Conservation (phyloP, 1,284 basidiomycete species). For the Cryptococcus jaspeensis region DNA sequence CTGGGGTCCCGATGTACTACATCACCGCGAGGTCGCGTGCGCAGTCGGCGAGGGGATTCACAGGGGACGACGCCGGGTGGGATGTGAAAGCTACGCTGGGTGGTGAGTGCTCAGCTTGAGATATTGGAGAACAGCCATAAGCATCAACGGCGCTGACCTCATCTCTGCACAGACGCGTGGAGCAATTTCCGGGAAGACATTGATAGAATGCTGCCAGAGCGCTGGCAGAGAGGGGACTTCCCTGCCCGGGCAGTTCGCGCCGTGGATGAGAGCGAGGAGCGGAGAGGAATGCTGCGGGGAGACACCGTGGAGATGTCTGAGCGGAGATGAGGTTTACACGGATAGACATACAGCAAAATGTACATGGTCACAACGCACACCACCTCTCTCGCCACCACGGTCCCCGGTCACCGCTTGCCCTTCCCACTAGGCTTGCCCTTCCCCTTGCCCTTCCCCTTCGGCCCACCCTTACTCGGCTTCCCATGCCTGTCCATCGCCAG, state of each 20-base stretch:
- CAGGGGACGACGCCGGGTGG: slow-evolving; percentile 4
- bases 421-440: slow-evolving; percentile 9
- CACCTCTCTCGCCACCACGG: neutral
- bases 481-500: slow-evolving; percentile 44
- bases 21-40: slow-evolving; percentile 57
- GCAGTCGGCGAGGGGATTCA: slow-evolving; percentile 10
- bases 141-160: neutral
- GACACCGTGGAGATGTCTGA: slow-evolving; percentile 39
- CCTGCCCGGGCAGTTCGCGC: neutral
- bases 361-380: neutral
- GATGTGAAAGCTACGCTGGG: slow-evolving; percentile 21
- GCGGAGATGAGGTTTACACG: slow-evolving; percentile 11
- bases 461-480: slow-evolving; percentile 14
- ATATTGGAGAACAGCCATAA: neutral
- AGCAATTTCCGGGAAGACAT: slow-evolving; percentile 30
- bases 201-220: slow-evolving; percentile 11
- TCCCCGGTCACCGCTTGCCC: slow-evolving; percentile 9
- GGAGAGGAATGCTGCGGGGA: slow-evolving; percentile 21
- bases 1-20: slow-evolving; percentile 81
- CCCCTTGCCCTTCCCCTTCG: slow-evolving; percentile 17
- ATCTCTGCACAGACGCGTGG: slow-evolving; percentile 29
- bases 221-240: slow-evolving; percentile 4
- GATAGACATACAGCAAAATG: slow-evolving; percentile 5
- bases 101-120: slow-evolving; percentile 17
- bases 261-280: slow-evolving; percentile 18